These are phyloP conservation scores for Gastrodia elata DNA, from an alignment of 106 monocot genomes.

Conservation along the genomic window DNA sequence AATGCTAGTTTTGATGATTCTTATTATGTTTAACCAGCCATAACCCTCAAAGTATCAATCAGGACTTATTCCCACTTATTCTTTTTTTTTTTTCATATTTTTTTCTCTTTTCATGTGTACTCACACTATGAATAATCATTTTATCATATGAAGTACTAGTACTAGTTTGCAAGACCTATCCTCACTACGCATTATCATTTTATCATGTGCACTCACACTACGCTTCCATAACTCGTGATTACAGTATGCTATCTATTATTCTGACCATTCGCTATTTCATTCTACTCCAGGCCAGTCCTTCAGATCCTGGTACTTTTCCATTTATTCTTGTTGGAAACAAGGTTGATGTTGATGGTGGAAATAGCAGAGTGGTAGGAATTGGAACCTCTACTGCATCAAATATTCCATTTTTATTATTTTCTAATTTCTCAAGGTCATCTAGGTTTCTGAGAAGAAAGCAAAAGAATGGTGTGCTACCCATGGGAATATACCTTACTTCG, in stretches of 20 bases:
- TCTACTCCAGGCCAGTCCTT: slow-evolving; percentile 54
- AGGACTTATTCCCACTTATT: neutral
- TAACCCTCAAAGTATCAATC: no score
- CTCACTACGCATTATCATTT: neutral
- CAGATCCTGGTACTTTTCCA: slow-evolving; percentile 69
- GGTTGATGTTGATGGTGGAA: slow-evolving; percentile 84
- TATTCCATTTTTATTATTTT: neutral
- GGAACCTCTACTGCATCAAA: neutral
- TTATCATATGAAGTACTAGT: neutral
- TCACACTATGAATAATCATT: neutral
- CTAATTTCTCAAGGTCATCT: neutral
- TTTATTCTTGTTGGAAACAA: slow-evolving; percentile 85
- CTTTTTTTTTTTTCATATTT: neutral
- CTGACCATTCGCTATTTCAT: no score
- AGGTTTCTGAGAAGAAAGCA: slow-evolving; percentile 89
- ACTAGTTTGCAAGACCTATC: no score
- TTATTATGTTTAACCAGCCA: neutral
- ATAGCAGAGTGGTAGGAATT: slow-evolving; percentile 57
- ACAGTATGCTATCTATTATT: neutral
- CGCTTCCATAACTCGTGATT: neutral
- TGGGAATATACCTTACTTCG: slow-evolving; percentile 82
- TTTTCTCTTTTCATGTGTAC: neutral
- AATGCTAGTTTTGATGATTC: no score
- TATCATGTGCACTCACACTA: neutral
- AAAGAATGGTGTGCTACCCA: slow-evolving; percentile 77